Base-by-base conservation (phyloP, 192 early-diverging fungal species). In the Coemansia umbellata region DNA sequence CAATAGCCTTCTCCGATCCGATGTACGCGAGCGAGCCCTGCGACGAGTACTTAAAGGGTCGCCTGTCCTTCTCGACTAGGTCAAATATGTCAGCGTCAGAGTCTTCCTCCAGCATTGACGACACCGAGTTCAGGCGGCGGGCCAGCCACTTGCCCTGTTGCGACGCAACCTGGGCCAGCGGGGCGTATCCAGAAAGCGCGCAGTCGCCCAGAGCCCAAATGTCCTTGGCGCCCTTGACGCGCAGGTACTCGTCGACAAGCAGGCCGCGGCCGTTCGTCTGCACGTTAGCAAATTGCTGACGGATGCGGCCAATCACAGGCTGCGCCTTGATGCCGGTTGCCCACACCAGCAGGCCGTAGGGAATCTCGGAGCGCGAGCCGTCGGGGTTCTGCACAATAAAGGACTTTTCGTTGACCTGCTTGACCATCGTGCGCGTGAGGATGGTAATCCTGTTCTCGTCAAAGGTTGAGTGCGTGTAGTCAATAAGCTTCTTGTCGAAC, bases 1-100 rank as follows among this genome's bases (percentile, higher is more conserved):
- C 93, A 74, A 97, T 93, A 31, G 93, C 94, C 73, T 87, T 85
- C 55, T 97, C 94, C n/a, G 82, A 82, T 8, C 93, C 91, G 78
- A 97, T 88, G 65, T 97, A 95, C 13, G 91, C 92, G 37, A 96
- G 63, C 8, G 90, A 89, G 23, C 92, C 94, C 58, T 88, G 80
- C 50, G 91, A 88, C 39, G 84, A 79, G 79, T 94, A 97, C 50
- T 86, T 80, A 78, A 90, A 92, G 42, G 88, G 86, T 19, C 57
- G 47, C 32, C 47, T 50, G 23, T 53, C 59, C 22, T 61, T 42
- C 36, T 69, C 69, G 35, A 69, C 58, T 47, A 52, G 44, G 3
- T 33, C 23, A 40, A 60, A 63, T 26, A 75, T 21, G 7, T 75
- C 72, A 4, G 40, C 54, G 4, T 33, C 35, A 1, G 48, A 13